These are phyloP conservation scores for Cladophialophora immunda DNA, from an alignment of 2,329 filamentous ascomycete species.

Conservation along the genomic window DNA sequence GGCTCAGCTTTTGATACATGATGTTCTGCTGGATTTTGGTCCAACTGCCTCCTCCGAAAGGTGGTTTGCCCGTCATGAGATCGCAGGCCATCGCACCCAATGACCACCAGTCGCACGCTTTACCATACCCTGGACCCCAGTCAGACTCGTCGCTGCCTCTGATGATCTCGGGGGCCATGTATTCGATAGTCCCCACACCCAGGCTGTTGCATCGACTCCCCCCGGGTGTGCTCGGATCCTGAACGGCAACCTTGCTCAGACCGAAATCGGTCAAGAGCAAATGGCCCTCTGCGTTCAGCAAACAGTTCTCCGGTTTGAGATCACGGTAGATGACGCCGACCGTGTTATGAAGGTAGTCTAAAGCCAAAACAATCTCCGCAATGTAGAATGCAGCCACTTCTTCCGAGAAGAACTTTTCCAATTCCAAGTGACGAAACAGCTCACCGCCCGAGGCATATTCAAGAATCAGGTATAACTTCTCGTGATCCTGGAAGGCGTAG, in stretches of 20 bases:
- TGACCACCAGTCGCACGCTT: constrained; percentile 98
- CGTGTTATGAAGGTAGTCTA: constrained; percentile 90
- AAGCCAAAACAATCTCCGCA: constrained; percentile 94
- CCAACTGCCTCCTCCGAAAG: constrained; percentile 89
- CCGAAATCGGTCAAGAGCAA: constrained; percentile 96
- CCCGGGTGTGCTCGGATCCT: constrained; percentile 63
- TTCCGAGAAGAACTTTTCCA: constrained; percentile 95
- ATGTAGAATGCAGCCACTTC: constrained; percentile 94
- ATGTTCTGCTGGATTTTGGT: constrained; percentile 97
- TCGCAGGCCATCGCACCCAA: constrained; percentile 92
- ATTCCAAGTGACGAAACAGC: constrained; percentile 91
- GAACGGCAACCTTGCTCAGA: constrained; percentile 89
- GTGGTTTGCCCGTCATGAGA: constrained; percentile 88
- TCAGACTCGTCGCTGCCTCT: constrained; percentile 69
- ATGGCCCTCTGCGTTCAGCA: constrained; percentile 89
- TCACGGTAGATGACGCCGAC: constrained; percentile 96
- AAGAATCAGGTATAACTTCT: constrained; percentile 96
- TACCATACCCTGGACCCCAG: constrained; percentile 70
- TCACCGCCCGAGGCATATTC: constrained; percentile 98
- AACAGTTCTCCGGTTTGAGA: constrained; percentile 96
- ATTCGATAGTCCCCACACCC: constrained; percentile 87
- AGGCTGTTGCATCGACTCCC: constrained; percentile 82
- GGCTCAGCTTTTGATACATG: constrained; percentile 83
- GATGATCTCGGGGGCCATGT: constrained; percentile 98
- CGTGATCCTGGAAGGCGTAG: constrained; percentile 97